phyloP scores from a whole-genome alignment of 108 stramenopile genomes.

The Seminavis robusta region DNA sequence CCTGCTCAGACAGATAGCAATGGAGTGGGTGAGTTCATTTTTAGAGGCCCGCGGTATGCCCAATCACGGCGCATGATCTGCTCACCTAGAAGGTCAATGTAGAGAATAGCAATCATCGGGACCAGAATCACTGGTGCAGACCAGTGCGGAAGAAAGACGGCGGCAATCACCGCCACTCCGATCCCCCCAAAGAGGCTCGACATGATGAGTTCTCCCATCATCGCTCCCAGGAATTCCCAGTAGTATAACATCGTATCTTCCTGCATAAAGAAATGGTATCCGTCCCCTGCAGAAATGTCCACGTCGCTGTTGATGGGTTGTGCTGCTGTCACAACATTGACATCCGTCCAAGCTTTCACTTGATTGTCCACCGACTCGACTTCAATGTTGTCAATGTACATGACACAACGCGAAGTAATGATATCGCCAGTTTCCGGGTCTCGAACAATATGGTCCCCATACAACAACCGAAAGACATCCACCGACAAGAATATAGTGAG shows the following conservation, averaged over 20 bases:
- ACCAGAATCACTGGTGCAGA: neutral
- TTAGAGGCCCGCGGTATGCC: no score
- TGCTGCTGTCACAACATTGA: neutral
- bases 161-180: no score
- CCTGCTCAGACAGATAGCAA: no score
- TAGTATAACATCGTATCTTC: no score
- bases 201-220: no score
- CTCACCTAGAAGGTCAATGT: neutral
- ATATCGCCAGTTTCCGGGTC: slow-evolving; percentile 7
- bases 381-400: slow-evolving; percentile 12
- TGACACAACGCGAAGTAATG: neutral
- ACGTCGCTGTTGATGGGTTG: slow-evolving; percentile 18
- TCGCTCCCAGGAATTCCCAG: no score
- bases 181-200: no score
- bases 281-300: no score
- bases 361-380: slow-evolving; percentile 4
- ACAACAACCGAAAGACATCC: slow-evolving; percentile 8
- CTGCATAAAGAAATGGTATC: no score
- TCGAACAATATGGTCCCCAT: slow-evolving; percentile 13
- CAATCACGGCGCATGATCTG: no score
- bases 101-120: neutral
- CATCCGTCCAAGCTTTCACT: slow-evolving; percentile 4
- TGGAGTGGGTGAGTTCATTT: no score
- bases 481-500: slow-evolving; percentile 13
- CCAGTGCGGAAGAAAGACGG: slow-evolving; percentile 7